Evolutionary conservation across 805 yeast genomes (phyloP), one percentile per base, ranked within the genome.

Genomic region (Pichia occidentalis): DNA sequence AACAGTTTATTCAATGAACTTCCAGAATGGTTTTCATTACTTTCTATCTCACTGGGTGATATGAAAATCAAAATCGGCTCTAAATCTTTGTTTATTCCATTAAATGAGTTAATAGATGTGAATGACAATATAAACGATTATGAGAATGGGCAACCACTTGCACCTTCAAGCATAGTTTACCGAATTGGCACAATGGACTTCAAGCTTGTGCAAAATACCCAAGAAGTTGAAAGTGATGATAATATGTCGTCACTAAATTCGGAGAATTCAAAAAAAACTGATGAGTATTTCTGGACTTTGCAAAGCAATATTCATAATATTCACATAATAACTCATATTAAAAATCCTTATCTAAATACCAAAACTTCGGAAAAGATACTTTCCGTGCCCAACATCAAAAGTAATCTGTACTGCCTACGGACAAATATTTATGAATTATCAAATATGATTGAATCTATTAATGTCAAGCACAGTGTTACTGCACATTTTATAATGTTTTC

Each of bases 401-500:
- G 30, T 4, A 39, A 17, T 18, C 16, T 46, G 2, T 46, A 40
- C 27, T 37, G 40, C 7, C 19, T 45, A 8, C 45, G 40, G 18
- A 28, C 10, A 3, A 26, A 36, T 5, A 31, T 28, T 40, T 11
- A 31, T 33, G 40, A 43, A 24, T 13, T 37, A 30, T 17, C 31
- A 10, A 37, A 24, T 34, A 2, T 20, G 13, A 13, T 39, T 34
- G 29, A 34, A 14, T 24, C n/a, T 8, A 17, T 45, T 2, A 29
- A 25, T 24, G 5, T 40, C 11, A 28, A 42, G 5, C 57, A 63
- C 30, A 67, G 72, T 3, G 48, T 67, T 12, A 64, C 65, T 42
- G 59, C 67, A 4, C 67, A 68, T 33, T 75, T 73, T 49, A 55
- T 72, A 16, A 49, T 67, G 0, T 50, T 70, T 4, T 71, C 79